Base-by-base conservation (phyloP, 2,329 filamentous ascomycete genomes). In the Gyromitra esculenta region DNA sequence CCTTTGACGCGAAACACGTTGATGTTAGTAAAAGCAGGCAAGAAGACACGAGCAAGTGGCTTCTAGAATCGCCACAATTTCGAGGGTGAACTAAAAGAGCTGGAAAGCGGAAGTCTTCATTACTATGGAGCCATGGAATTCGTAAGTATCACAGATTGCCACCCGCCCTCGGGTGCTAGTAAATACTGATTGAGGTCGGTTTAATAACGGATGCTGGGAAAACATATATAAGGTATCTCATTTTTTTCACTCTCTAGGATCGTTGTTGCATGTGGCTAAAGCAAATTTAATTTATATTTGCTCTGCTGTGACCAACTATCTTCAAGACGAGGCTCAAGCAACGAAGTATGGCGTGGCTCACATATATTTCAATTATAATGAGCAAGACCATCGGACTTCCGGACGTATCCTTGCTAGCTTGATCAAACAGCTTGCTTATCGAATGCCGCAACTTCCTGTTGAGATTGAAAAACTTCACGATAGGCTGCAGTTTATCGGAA, bases 41-140 rank as follows among this genome's bases (percentile, higher is more conserved):
- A 9, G 11, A 37, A 54, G 13, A 45, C 59, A 68, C 52, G 1
- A 54, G 52, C 2, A 68, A 8, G 21, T 68, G 65, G 65, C 35
- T 59, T 45, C 45, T 68, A 2, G 13, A 59, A 18, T 57, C 65
- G 7, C 52, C 13, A 6, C 52, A 68, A 37, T 11, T 59, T 2
- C 65, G 18, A 8, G n/a, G 37, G 18, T 59, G 37, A 52, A 13
- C 37, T n/a, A 18, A 43, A 7, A 8, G 21, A 6, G 18, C 7
- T 2, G 39, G 39, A 1, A 9, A 25, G 0, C 50, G 11, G 18
- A 67, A 67, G 8, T 41, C 31, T 11, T 57, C 64, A 1, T 45
- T 68, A 18, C 41, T 68, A 21, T 68, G 65, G 65, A n/a, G 65
- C 13, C 25, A 59, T 68, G 39, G 64, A 3, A 67, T 67, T 67